A percentile compares a stretch with the other conserved stretches of the same genome.
Evolutionary conservation across 148 eudicot genomes (phyloP).

Genomic region (Drosera capensis): DNA sequence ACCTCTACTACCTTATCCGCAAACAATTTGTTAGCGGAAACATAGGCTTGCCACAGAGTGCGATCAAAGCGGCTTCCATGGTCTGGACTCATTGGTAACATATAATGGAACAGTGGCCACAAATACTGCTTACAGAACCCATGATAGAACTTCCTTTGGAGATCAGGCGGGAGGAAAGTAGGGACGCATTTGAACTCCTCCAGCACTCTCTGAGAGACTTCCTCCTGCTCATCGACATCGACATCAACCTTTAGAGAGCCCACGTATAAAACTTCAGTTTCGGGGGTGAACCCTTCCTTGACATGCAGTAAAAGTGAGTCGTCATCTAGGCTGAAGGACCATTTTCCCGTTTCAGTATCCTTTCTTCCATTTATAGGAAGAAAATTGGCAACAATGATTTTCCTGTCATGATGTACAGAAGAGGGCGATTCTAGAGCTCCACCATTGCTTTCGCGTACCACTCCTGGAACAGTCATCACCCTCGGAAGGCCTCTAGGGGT

Average conservation of each 20-base stretch:
- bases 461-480: slow-evolving; percentile 33
- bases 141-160: slow-evolving; percentile 22
- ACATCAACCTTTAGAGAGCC: slow-evolving; percentile 30
- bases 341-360: slow-evolving; percentile 21
- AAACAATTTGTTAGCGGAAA: slow-evolving; percentile 23
- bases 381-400: slow-evolving; percentile 31
- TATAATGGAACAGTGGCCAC: slow-evolving; percentile 30
- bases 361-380: slow-evolving; percentile 23
- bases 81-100: slow-evolving; percentile 17
- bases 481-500: slow-evolving; percentile 20
- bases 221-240: slow-evolving; percentile 28
- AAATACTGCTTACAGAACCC: slow-evolving; percentile 25
- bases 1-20: slow-evolving; percentile 29
- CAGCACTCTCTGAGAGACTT: slow-evolving; percentile 19
- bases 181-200: slow-evolving; percentile 28
- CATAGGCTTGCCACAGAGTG: slow-evolving; percentile 26
- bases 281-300: slow-evolving; percentile 25
- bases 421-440: slow-evolving; percentile 21
- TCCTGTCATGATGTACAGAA: slow-evolving; percentile 20
- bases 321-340: slow-evolving; percentile 28
- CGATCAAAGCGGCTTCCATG: slow-evolving; percentile 23
- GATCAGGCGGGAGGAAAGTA: slow-evolving; percentile 20
- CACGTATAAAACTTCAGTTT: slow-evolving; percentile 25
- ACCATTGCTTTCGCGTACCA: slow-evolving; percentile 17
- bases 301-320: slow-evolving; percentile 19